Evolutionary conservation across 306 rosid genomes (phyloP).

Genomic region (Rubus parviflorus): DNA sequence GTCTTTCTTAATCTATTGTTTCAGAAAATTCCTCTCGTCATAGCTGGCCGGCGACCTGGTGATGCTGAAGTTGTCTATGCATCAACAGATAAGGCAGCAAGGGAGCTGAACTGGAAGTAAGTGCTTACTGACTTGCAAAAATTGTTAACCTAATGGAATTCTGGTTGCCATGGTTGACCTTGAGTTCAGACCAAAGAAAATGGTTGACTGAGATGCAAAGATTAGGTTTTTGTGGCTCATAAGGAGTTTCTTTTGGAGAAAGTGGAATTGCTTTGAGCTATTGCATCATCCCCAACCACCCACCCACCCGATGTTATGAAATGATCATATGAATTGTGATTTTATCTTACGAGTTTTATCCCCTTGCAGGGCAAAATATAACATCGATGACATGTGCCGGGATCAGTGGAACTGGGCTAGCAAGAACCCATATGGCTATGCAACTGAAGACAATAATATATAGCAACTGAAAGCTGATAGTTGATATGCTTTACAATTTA

Average conservation of each 20-base stretch:
- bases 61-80: conserved; percentile 92
- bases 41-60: conserved; percentile 84
- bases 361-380: conserved; percentile 76
- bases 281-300: no score
- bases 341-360: conserved; percentile 13
- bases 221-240: no score
- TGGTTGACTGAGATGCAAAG: no score
- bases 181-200: no score
- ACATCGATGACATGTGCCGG: conserved; percentile 87
- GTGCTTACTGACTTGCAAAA: conserved; percentile 23
- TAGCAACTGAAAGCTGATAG: conserved; percentile 27
- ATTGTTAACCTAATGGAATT: no score
- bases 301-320: no score
- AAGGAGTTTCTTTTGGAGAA: no score
- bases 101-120: conserved; percentile 91
- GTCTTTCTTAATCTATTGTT: conserved; percentile 14
- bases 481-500: conserved; percentile 6
- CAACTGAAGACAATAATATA: conserved; percentile 20
- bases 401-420: conserved; percentile 99
- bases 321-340: neutral
- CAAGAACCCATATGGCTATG: conserved; percentile 93
- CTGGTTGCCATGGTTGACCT: no score
- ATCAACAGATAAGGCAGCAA: conserved; percentile 84
- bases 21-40: conserved; percentile 83
- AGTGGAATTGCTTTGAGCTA: no score